These are phyloP conservation scores for Sarcocystis neurona DNA, from an alignment of 169 alveolate genomes.

Conservation along the genomic window DNA sequence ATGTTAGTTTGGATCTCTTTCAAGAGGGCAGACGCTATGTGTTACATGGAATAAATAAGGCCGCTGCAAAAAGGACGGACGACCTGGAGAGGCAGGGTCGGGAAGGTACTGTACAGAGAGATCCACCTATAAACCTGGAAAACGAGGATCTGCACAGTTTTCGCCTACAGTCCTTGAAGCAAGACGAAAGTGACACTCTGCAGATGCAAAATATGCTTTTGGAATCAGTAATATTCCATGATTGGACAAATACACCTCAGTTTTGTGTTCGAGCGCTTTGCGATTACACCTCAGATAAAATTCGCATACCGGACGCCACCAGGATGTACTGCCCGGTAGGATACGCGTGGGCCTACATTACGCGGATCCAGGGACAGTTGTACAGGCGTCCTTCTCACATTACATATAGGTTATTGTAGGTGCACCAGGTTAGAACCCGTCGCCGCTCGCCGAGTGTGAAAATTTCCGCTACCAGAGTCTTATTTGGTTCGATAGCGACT, in stretches of 20 bases:
- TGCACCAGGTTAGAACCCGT: too few relatives aligned
- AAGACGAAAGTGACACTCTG: not conserved
- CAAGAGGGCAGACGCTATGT: not conserved
- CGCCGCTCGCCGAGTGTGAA: too few relatives aligned
- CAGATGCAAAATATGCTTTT: not conserved
- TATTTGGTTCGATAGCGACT: too few relatives aligned
- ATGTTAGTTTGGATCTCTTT: not conserved
- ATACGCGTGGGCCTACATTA: slow-evolving; percentile 47
- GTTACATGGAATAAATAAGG: not conserved
- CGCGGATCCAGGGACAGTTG: slow-evolving; percentile 44
- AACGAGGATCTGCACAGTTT: too few relatives aligned
- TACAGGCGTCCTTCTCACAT: slow-evolving; percentile 43
- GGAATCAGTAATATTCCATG: slow-evolving; percentile 15
- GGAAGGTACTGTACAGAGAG: too few relatives aligned
- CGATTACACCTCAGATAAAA: not conserved
- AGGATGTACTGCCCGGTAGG: slow-evolving; percentile 33
- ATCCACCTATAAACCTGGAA: too few relatives aligned
- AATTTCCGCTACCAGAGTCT: too few relatives aligned
- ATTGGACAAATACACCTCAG: slow-evolving; percentile 23
- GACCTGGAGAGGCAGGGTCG: not conserved
- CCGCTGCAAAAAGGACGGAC: not conserved
- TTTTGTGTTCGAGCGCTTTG: not conserved
- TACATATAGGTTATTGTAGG: too few relatives aligned
- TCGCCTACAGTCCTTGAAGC: too few relatives aligned
- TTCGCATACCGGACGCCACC: not conserved